Evolutionary conservation across 1,284 basidiomycete genomes (phyloP), one percentile per base, ranked within the genome.

Genomic region (Moesziomyces parantarcticus): DNA sequence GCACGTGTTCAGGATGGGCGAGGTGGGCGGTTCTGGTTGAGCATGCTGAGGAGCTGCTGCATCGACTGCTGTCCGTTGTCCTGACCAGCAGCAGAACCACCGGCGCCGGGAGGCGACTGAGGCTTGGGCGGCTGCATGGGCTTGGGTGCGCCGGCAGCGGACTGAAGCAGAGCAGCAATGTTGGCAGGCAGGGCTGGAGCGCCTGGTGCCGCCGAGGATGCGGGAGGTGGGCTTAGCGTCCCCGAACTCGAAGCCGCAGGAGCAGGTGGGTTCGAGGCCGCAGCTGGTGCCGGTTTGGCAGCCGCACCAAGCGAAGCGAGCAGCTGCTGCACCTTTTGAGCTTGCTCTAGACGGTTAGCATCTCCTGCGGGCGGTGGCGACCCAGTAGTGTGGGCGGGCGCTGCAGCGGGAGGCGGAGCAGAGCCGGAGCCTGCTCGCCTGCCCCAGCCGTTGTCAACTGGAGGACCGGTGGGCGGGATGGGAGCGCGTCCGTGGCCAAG

Each of bases 291-390:
- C 18, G 66, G 47, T 48, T 60, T 73, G 16, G 64, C 50, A n/a
- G 58, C 59, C n/a, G 55, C 62, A 22, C 71, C 69, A 13, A 84
- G 67, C 5, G 69, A 71, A 3, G 81, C 79, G 13, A 83, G 67
- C n/a, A 84, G 67, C 50, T 78, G 67, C 58, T 84, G 83, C 49
- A 84, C 82, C 59, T 82, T 83, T 47, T 78, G 80, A 20, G 83
- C 83, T 42, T 84, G 82, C 43, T 82, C 83, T 6, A 84, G 68
- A 1, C 83, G 78, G 49, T 78, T 67, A 11, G 55, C 54, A 18
- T 68, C 66, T 29, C 43, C 43, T 4, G 54, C 50, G 14, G 45
- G 58, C 23, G 58, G 46, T 25, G 50, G 34, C 16, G 18, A 43
- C 20, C 32, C 43, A 9, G 43, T 13, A 5, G 20, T n/a, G 9